These are phyloP conservation scores for Boletus rubropictus DNA, from an alignment of 768 basidiomycete species.

Conservation along the genomic window DNA sequence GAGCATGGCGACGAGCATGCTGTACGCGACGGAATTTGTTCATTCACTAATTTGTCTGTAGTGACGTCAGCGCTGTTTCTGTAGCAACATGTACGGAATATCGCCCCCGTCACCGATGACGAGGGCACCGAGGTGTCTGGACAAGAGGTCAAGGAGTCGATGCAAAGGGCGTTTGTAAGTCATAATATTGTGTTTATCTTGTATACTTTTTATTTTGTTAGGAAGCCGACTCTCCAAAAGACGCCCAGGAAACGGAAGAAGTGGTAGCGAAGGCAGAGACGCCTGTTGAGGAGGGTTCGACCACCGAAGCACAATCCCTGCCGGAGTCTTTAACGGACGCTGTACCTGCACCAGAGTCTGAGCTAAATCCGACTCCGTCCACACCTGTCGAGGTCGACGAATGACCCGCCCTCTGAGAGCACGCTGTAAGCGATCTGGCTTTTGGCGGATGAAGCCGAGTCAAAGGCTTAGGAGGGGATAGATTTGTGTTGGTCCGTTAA, in stretches of 20 bases:
- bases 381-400: slow-evolving; percentile 1
- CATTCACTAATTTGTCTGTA: neutral
- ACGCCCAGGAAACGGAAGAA: slow-evolving; percentile 27
- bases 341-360: neutral
- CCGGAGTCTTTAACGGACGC: neutral
- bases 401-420: too few species aligned
- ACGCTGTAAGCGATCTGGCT: slow-evolving; percentile 13
- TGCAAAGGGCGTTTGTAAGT: slow-evolving; percentile 24
- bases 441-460: slow-evolving; percentile 1
- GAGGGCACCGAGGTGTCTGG: slow-evolving; percentile 27
- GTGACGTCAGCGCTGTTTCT: slow-evolving; percentile 2
- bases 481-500: slow-evolving; percentile 3
- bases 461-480: slow-evolving; percentile 8
- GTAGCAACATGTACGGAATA: slow-evolving; percentile 15
- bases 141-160: slow-evolving; percentile 30
- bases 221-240: slow-evolving; percentile 30
- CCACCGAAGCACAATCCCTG: neutral
- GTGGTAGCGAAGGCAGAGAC: slow-evolving; percentile 7
- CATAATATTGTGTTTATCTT: neutral
- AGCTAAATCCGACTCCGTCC: neutral
- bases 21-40: slow-evolving; percentile 14
- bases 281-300: neutral
- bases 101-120: slow-evolving; percentile 22
- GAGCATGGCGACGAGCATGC: slow-evolving; percentile 6
- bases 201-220: slow-evolving; percentile 10